Evolutionary conservation across 75 land plant species (phyloP), one percentile per base, ranked within the genome.

Genomic region (Ceratopteris richardii): DNA sequence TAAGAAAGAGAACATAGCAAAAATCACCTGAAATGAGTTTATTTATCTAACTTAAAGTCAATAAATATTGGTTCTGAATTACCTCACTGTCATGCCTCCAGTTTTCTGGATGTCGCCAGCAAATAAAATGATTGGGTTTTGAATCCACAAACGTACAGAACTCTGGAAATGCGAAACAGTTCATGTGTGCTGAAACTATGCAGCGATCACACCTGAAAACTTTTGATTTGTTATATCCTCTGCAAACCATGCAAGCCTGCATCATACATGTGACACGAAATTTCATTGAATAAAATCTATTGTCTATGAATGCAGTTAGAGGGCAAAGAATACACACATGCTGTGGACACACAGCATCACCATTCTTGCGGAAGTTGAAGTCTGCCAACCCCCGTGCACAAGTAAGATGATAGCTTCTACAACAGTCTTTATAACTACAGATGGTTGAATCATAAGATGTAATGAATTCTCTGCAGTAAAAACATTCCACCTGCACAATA

Each of bases 51-150:
- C n/a, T n/a, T n/a, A n/a, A n/a, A n/a, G n/a, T n/a, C n/a, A n/a
- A n/a, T n/a, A n/a, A n/a, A n/a, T n/a, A n/a, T n/a, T n/a, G n/a
- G n/a, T n/a, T n/a, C n/a, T 33, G 37, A 9, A 9, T 50, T 64
- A 80, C 80, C 88, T 85, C 47, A 39, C 29, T 40, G 11, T 75
- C 74, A 22, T 64, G 57, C 54, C 66, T 67, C 81, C 78, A 78
- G 47, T 80, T 64, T 37, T 57, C 24, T 51, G 78, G 75, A 73
- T 87, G 91, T 61, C 79, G 75, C 91, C 91, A 87, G 53, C 91
- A 87, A 61, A 87, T 61, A 0, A 74, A 77, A 44, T 46, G 31
- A 16, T 74, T 9, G 37, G 37, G 76, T 52, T 57, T 73, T 24
- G 44, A 25, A 16, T 44, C 30, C 14, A 69, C 28, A 56, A 30